Conservation (phyloP, 352 stramenopile species). For the Saprolegnia diclina region DNA sequence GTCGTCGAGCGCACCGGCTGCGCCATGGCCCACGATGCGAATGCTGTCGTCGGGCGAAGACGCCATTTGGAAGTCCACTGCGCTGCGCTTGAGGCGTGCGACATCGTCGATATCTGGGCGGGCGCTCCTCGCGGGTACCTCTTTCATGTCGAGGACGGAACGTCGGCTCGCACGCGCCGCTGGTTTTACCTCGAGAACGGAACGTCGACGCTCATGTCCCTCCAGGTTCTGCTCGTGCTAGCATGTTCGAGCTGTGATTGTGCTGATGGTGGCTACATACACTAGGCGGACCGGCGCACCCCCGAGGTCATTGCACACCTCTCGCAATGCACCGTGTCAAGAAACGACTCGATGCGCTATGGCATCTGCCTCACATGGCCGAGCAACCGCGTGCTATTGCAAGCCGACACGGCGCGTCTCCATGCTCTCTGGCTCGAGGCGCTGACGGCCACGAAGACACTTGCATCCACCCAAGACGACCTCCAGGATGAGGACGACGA, state of each 20-base stretch:
- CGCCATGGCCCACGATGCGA: not conserved
- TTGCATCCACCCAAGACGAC: not conserved
- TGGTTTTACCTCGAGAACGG: not conserved
- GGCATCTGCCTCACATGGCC: not conserved
- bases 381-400: not conserved
- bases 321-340: too few species aligned
- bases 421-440: not conserved
- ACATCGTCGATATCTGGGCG: not conserved
- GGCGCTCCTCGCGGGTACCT: not conserved
- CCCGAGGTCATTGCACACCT: not conserved
- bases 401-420: constrained; percentile 1
- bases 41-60: not conserved
- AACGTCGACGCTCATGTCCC: not conserved
- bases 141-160: not conserved
- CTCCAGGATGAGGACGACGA: not conserved
- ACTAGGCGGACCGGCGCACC: not conserved
- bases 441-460: not conserved
- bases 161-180: not conserved
- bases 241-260: not conserved
- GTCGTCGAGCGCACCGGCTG: not conserved
- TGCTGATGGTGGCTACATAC: not conserved
- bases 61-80: not conserved
- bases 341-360: not conserved
- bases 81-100: not conserved
- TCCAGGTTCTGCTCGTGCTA: not conserved